phyloP scores from a whole-genome alignment of 352 stramenopile genomes.

The Globisporangium solare region DNA sequence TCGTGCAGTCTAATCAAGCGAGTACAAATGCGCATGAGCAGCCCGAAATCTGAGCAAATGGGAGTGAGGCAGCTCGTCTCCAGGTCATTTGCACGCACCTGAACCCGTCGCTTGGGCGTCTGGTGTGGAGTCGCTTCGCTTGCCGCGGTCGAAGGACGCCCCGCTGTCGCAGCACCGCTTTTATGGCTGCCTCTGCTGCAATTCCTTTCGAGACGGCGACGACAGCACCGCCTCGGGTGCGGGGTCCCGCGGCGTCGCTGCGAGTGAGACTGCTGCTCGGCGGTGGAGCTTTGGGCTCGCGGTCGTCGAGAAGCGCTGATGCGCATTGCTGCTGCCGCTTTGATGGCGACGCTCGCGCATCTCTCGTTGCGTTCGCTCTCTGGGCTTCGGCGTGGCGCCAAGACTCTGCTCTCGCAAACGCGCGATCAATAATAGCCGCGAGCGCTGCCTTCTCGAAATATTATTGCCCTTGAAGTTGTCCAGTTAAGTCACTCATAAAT shows the following conservation, averaged over 20 bases:
- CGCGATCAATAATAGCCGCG: too few species aligned
- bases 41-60: neutral
- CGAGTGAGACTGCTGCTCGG: neutral
- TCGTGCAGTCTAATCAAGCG: constrained; percentile 21
- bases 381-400: too few species aligned
- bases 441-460: too few species aligned
- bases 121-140: constrained; percentile 1
- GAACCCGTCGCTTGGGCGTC: constrained; percentile 23
- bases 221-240: neutral
- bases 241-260: neutral
- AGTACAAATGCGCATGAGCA: neutral
- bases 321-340: constrained; percentile 51
- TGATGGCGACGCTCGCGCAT: constrained; percentile 48
- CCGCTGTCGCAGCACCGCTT: constrained; percentile 20
- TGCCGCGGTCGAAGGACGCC: constrained; percentile 13
- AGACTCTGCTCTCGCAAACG: too few species aligned
- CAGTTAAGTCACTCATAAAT: too few species aligned
- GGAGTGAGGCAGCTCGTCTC: neutral
- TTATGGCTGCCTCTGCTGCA: neutral
- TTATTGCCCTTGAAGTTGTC: too few species aligned
- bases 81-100: constrained; percentile 16
- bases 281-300: neutral
- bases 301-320: constrained; percentile 7
- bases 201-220: neutral
- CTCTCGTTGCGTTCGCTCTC: neutral